phyloP scores from a whole-genome alignment of 768 basidiomycete genomes.

The Russula sp. region DNA sequence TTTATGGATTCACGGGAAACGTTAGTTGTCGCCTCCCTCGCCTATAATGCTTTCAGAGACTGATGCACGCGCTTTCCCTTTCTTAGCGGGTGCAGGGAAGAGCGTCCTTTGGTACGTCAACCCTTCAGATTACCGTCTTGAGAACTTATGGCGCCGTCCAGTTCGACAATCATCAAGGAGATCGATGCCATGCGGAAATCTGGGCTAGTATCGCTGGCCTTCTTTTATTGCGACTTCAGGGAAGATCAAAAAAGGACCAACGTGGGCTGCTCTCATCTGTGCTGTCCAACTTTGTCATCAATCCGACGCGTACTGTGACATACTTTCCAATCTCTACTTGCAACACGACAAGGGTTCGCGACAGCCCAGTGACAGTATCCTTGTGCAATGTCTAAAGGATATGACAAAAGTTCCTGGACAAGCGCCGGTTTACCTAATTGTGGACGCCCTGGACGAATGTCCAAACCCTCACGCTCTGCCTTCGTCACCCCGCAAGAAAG shows the following conservation, averaged over 20 bases:
- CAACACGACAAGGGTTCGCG: neutral
- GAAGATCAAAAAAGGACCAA: neutral
- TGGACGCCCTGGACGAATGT: slow-evolving; percentile 12
- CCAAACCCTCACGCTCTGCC: neutral
- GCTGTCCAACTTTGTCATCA: slow-evolving; percentile 3
- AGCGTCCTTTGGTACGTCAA: slow-evolving; percentile 1
- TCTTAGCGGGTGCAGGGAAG: neutral
- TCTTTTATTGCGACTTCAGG: slow-evolving; percentile 1
- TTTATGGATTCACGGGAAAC: neutral
- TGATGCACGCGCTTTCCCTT: neutral
- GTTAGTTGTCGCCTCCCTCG: neutral
- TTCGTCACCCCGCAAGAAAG: neutral
- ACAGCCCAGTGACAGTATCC: neutral
- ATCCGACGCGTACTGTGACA: neutral
- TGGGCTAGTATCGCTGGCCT: neutral
- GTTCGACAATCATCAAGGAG: neutral
- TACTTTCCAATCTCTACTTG: neutral
- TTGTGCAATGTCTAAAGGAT: neutral
- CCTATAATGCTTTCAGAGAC: neutral
- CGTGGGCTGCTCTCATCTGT: slow-evolving; percentile 8
- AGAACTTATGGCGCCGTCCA: neutral
- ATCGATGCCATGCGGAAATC: neutral
- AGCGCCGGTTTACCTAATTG: neutral
- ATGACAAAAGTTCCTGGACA: neutral
- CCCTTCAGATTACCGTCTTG: neutral